A percentile compares a stretch with the other conserved stretches of the same genome.
Conservation (phyloP, 345 rosid species). For the Mallotus nudiflorus region DNA sequence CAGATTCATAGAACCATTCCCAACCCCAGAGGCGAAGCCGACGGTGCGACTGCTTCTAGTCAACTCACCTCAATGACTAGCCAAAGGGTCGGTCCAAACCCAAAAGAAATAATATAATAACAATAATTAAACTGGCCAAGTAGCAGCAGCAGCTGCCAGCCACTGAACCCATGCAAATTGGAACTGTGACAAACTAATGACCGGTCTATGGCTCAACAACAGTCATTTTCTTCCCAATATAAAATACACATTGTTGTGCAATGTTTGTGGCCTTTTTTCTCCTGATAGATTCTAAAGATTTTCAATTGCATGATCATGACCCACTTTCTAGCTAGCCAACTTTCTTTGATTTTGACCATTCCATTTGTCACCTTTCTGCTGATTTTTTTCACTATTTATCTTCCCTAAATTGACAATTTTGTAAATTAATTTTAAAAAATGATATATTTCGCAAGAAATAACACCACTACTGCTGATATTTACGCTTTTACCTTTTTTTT, state of each 20-base stretch:
- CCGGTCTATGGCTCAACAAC: neutral
- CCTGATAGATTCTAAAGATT: neutral
- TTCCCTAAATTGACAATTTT: neutral
- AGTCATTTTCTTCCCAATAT: neutral
- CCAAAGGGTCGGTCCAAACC: neutral
- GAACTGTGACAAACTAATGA: too few relatives aligned
- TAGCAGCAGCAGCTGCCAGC: neutral
- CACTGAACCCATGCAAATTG: neutral
- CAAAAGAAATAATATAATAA: neutral
- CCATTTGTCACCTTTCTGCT: neutral
- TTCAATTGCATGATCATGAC: neutral
- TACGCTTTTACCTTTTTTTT: too few relatives aligned
- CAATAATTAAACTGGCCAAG: neutral
- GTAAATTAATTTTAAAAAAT: too few relatives aligned
- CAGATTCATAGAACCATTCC: conserved; percentile 1
- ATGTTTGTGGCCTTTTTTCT: neutral
- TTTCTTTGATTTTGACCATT: conserved; percentile 26
- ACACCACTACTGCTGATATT: too few relatives aligned
- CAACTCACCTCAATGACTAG: neutral
- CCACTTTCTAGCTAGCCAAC: conserved; percentile 17
- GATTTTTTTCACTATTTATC: neutral
- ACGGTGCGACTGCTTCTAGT: conserved; percentile 12
- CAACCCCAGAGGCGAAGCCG: conserved; percentile 6
- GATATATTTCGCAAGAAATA: too few relatives aligned
- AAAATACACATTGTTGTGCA: neutral